These are phyloP conservation scores for Cryphonectria parasitica DNA, from an alignment of 2,329 filamentous ascomycete species.

Conservation along the genomic window DNA sequence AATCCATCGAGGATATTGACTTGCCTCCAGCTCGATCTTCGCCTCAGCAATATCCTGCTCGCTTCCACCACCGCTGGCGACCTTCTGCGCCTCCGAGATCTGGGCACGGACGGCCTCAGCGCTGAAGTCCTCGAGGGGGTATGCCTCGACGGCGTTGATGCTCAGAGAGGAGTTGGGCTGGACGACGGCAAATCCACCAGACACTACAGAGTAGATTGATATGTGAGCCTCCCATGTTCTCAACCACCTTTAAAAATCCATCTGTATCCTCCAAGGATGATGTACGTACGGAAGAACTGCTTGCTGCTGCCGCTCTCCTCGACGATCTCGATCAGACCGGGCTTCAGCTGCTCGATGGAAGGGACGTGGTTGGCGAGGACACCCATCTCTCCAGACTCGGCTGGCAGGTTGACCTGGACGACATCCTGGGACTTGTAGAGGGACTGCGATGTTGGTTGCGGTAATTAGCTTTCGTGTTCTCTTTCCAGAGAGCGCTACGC, in stretches of 20 bases:
- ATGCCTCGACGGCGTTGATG: conserved; percentile 98
- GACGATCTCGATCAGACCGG: conserved; percentile 90
- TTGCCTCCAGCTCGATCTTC: conserved; percentile 97
- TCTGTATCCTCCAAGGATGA: not conserved
- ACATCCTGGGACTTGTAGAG: conserved; percentile 71
- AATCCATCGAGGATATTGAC: conserved; percentile 26
- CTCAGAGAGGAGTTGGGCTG: conserved; percentile 93
- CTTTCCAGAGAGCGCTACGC: conserved; percentile 4
- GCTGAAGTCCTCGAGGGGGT: conserved; percentile 94
- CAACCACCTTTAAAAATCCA: not conserved
- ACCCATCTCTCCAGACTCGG: conserved; percentile 99
- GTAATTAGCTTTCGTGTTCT: conserved; percentile 49
- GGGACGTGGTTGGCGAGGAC: conserved; percentile 98
- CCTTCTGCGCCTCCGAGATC: conserved; percentile 94
- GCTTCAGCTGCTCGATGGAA: conserved; percentile 98
- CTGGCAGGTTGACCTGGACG: conserved; percentile 98
- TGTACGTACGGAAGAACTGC: conserved; percentile 92
- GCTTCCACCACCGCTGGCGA: conserved; percentile 85
- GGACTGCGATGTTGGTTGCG: conserved; percentile 58
- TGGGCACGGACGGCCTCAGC: conserved; percentile 85
- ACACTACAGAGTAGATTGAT: conserved; percentile 62
- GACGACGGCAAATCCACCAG: conserved; percentile 94
- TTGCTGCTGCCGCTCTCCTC: conserved; percentile 90
- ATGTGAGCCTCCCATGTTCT: conserved; percentile 16
- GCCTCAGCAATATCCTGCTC: conserved; percentile 98